Percentiles rank a stretch among this genome's conserved stretches.
These are phyloP conservation scores for Populus deltoides DNA, from an alignment of 345 rosid species.

Conservation along the genomic window DNA sequence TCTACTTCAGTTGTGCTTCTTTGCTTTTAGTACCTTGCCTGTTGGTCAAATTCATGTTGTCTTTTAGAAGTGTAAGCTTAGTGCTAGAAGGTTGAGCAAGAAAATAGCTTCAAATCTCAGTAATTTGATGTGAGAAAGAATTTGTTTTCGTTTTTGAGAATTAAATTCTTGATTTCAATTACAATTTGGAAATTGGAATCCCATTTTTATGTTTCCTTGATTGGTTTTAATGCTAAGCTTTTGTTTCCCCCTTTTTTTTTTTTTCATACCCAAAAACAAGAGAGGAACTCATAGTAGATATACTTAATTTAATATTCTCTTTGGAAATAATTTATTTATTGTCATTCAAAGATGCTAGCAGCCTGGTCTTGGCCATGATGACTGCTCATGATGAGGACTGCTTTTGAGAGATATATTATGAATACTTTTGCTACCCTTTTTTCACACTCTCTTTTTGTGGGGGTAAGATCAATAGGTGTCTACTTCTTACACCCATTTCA, in stretches of 20 bases:
- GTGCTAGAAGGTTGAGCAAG: neutral
- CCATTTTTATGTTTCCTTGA: no score
- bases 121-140: neutral
- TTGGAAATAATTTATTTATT: neutral
- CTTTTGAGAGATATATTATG: neutral
- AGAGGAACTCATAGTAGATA: neutral
- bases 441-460: neutral
- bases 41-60: no score
- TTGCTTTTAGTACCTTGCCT: conserved; percentile 47
- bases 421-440: neutral
- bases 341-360: neutral
- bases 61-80: neutral
- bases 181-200: neutral
- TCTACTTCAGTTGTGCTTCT: conserved; percentile 78
- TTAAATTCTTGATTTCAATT: neutral
- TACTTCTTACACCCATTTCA: no score
- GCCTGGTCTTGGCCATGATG: neutral
- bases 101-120: neutral
- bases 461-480: neutral
- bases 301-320: no score
- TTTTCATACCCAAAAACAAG: neutral
- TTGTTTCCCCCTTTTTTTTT: neutral
- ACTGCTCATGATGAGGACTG: neutral
- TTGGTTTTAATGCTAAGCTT: no score
- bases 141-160: neutral